A percentile compares a stretch with the other conserved stretches of the same genome.
These are phyloP conservation scores for Phoenix dactylifera DNA, from an alignment of 176 grass and related monocot species.

Conservation along the genomic window DNA sequence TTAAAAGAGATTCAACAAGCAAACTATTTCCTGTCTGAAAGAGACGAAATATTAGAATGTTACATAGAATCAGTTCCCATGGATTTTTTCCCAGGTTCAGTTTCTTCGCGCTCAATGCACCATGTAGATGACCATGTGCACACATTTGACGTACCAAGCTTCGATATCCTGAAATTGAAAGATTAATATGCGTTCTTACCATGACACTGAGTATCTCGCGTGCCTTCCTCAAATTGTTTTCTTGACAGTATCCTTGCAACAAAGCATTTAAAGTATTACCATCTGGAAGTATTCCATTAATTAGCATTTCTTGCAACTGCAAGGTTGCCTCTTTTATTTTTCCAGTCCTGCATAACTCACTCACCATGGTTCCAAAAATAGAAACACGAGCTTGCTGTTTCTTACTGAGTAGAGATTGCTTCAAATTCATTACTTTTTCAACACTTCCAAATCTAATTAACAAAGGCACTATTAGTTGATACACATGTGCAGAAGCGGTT, in stretches of 20 bases:
- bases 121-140: slow-evolving; percentile 32
- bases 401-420: slow-evolving; percentile 25
- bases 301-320: slow-evolving; percentile 33
- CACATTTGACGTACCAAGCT: slow-evolving; percentile 55
- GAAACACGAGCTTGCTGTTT: slow-evolving; percentile 15
- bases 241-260: slow-evolving; percentile 34
- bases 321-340: slow-evolving; percentile 34
- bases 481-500: slow-evolving; percentile 14
- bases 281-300: slow-evolving; percentile 24
- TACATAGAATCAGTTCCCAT: slow-evolving; percentile 44
- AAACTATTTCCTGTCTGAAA: slow-evolving; percentile 43
- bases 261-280: slow-evolving; percentile 50
- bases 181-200: slow-evolving; percentile 35
- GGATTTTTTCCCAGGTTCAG: slow-evolving; percentile 32
- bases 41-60: slow-evolving; percentile 77
- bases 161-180: slow-evolving; percentile 72
- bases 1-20: slow-evolving; percentile 45
- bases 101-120: slow-evolving; percentile 41
- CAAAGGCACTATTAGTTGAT: slow-evolving; percentile 23
- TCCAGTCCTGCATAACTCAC: slow-evolving; percentile 41
- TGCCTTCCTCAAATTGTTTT: slow-evolving; percentile 52
- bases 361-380: slow-evolving; percentile 25
- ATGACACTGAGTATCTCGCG: slow-evolving; percentile 53
- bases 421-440: slow-evolving; percentile 42
- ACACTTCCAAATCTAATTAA: slow-evolving; percentile 34